Base-by-base conservation (phyloP, 1,284 basidiomycete species). In the Takashimella koratensis region DNA sequence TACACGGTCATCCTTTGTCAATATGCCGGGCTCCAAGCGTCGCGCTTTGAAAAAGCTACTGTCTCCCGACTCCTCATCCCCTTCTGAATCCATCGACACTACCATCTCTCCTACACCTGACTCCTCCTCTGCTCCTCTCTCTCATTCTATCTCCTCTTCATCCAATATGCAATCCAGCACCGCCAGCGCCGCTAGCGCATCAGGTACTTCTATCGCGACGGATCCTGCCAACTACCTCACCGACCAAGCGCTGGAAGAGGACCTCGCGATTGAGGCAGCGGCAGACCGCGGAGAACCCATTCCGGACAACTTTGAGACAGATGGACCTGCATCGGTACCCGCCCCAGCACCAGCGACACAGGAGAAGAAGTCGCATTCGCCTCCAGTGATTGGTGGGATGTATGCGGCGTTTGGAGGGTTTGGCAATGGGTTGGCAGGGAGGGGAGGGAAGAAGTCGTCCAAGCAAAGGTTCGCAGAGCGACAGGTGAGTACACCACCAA, bases 391-490 rank as follows among this genome's bases (percentile, higher is more conserved):
- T 39, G 47, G 46, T 20, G 47, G 51, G 6, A 49, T 45, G 51
- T 48, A 49, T 52, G 51, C 50, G 2, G 36, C 19, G 19, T 43
- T 47, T 20, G 12, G 36, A 42, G 21, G 20, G 49, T 25, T 13
- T 44, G 42, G 48, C 22, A 6, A 50, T 6, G 24, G 50, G 36
- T n/a, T 45, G 11, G 42, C 40, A 48, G 23, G 39, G 16, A 50
- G 56, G 23, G 57, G 58, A n/a, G 59, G 63, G 73, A 83, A 86
- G 69, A 84, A 84, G 70, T 78, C 83, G 41, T 90, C 84, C 71
- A 79, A 80, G 64, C 77, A 79, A 59, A 82, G 88, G 43, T 88
- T 88, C 74, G 82, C 83, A 60, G 90, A 89, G 48, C 80, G 91
- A 49, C 85, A 89, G 82, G 89, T 88, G 62, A 62, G 81, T 66